Base-by-base conservation (phyloP, 139 green algal genomes). In the Limnomonas spitsbergensis region DNA sequence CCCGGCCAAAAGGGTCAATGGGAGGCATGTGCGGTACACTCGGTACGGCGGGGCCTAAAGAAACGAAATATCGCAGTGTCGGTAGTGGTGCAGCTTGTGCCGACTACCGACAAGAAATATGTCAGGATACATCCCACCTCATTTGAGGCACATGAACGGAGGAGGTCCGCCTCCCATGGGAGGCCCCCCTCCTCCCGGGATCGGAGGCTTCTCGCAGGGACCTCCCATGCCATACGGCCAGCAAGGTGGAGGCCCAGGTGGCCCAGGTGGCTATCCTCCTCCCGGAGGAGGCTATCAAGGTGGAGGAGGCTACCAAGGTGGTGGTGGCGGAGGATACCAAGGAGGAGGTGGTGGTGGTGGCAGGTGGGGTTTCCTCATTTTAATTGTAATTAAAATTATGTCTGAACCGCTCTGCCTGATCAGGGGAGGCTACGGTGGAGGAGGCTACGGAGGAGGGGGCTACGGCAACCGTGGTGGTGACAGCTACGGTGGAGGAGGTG, bases 401-500 rank as follows among this genome's bases (percentile, higher is more conserved):
- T n/a, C n/a, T n/a, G n/a, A n/a, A n/a, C n/a, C n/a, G n/a, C n/a
- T n/a, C n/a, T n/a, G n/a, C n/a, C n/a, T n/a, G n/a, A n/a, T n/a
- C 47, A 61, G 47, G 47, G 68, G 40, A 26, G 75, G 76, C 31
- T 81, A 81, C 56, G 79, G 73, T 34, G 82, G 88, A 36, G 81
- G n/a, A n/a, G n/a, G n/a, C n/a, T n/a, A n/a, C n/a, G n/a, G 84
- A 54, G 3, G 71, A 70, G 37, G 73, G 3, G 79, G 80, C 40
- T 79, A 75, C 40, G 84, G 82, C 39, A 78, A 85, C 56, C 80
- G 80, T 67, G 79, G 82, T n/a, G 80, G 81, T 53, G 81, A 80
- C 66, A 78, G 66, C 38, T 66, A 78, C 27, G 71, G 75, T 34
- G 54, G 73, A 39, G 52, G 70, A 29, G 76, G 80, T 32, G 56